phyloP scores from a whole-genome alignment of 345 rosid species.

The Salix udensis region DNA sequence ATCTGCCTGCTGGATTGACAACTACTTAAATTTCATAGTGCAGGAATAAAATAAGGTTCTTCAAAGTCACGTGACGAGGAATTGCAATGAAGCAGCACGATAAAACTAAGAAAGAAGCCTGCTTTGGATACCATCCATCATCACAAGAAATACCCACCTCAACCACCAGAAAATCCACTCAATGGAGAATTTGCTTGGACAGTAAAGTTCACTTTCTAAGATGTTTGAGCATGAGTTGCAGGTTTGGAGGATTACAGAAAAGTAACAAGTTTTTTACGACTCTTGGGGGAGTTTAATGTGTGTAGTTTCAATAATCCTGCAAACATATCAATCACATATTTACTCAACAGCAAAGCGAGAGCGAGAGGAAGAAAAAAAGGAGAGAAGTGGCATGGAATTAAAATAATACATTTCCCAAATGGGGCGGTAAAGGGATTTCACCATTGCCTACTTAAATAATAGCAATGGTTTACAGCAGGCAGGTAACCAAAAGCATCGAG shows the following conservation, averaged over 20 bases:
- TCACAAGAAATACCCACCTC: no score
- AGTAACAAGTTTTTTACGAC: not conserved
- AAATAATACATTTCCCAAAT: not conserved
- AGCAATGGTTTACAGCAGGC: conserved; percentile 45
- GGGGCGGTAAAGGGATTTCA: not conserved
- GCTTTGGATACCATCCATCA: no score
- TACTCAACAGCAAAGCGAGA: not conserved
- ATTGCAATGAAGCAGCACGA: not conserved
- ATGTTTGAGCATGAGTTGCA: not conserved
- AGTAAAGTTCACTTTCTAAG: not conserved
- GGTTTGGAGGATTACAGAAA: not conserved
- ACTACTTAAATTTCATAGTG: not conserved
- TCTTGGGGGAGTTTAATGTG: conserved; percentile 10
- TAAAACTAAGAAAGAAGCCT: no score
- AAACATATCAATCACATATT: conserved; percentile 15
- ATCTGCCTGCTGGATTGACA: not conserved
- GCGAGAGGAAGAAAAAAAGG: not conserved
- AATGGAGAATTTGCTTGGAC: not conserved
- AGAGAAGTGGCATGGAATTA: not conserved
- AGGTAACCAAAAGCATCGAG: conserved; percentile 19
- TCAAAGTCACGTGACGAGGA: not conserved
- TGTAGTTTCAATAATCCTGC: conserved; percentile 35
- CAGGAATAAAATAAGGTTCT: not conserved
- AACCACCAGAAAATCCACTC: not conserved
- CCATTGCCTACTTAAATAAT: conserved; percentile 31